These are phyloP conservation scores for Miscanthus lutarioriparius DNA, from an alignment of 176 grass and related monocot genomes.

Conservation along the genomic window DNA sequence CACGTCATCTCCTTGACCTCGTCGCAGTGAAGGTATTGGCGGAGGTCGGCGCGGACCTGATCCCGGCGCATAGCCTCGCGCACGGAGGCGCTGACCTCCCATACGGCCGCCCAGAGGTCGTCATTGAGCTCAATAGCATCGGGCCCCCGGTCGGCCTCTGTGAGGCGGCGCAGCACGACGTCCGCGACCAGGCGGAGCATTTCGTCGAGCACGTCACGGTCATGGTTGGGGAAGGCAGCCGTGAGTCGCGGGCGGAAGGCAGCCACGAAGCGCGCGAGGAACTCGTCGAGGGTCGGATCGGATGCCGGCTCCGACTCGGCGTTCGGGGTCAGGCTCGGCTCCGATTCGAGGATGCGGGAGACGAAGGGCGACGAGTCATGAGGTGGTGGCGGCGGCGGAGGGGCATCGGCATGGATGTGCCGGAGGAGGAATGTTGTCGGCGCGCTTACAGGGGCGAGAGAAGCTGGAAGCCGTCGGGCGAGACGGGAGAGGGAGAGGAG, in stretches of 20 bases:
- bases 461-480: conserved; percentile 40
- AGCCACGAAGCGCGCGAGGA: conserved; percentile 57
- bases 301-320: not conserved
- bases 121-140: conserved; percentile 56
- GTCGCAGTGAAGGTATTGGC: conserved; percentile 70
- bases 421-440: conserved; percentile 18
- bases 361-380: conserved; percentile 34
- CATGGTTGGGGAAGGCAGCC: conserved; percentile 55
- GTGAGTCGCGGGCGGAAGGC: conserved; percentile 50
- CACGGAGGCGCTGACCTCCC: conserved; percentile 65
- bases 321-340: conserved; percentile 19
- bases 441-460: conserved; percentile 31
- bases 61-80: conserved; percentile 55
- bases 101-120: conserved; percentile 54
- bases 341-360: conserved; percentile 64
- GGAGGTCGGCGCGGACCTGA: conserved; percentile 58
- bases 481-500: conserved; percentile 56
- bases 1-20: conserved; percentile 95
- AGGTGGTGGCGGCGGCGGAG: conserved; percentile 25
- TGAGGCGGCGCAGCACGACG: conserved; percentile 56
- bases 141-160: conserved; percentile 4
- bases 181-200: conserved; percentile 85
- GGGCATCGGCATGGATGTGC: conserved; percentile 27
- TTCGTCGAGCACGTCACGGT: conserved; percentile 59
- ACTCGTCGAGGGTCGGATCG: conserved; percentile 52